Conservation (phyloP, 225 moss, liverwort and hornwort species). For the Marchantia paleacea region DNA sequence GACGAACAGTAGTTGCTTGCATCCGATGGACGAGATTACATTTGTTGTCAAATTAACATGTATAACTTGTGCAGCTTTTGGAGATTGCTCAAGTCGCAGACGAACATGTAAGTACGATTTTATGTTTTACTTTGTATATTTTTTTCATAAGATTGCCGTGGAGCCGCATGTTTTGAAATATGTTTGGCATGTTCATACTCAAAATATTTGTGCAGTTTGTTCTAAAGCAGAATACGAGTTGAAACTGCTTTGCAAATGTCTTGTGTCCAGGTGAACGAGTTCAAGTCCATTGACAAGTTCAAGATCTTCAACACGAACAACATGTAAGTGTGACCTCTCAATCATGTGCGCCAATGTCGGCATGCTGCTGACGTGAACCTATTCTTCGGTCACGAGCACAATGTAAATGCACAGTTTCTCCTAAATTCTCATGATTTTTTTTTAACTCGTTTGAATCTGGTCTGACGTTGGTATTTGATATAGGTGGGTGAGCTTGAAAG, state of each 20-base stretch:
- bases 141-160: no score
- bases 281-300: conserved; percentile 98
- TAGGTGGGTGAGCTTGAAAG: conserved; percentile 93
- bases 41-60: not conserved
- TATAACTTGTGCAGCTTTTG: conserved; percentile 59
- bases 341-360: not conserved
- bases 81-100: conserved; percentile 99
- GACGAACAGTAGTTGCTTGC: not conserved
- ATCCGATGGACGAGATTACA: not conserved
- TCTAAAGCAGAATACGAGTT: not conserved
- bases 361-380: not conserved
- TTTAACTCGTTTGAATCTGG: not conserved
- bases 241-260: not conserved
- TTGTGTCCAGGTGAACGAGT: conserved; percentile 70
- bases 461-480: not conserved
- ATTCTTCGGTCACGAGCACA: not conserved
- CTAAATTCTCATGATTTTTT: not conserved
- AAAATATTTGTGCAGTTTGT: not conserved
- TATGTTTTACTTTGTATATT: no score
- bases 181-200: not conserved
- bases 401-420: not conserved
- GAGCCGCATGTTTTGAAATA: no score
- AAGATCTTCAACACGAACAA: conserved; percentile 99
- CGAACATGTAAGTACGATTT: conserved; percentile 61
- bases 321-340: conserved; percentile 45